phyloP scores from a whole-genome alignment of 179 eudicot genomes.

The Corrigiola litoralis region DNA sequence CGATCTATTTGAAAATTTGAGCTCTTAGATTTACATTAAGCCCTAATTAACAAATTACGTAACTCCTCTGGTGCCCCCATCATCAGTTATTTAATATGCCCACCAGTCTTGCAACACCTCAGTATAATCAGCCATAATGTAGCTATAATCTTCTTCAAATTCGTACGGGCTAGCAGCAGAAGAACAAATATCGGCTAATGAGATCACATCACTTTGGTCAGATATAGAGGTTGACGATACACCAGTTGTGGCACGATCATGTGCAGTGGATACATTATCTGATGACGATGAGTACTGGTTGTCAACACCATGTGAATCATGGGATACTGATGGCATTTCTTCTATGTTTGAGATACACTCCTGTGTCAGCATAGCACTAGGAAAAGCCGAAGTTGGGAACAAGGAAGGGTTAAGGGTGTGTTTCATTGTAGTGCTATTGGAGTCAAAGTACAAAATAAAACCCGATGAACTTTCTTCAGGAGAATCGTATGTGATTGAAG shows the following conservation, averaged over 20 bases:
- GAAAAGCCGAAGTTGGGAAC: not conserved
- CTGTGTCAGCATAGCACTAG: not conserved
- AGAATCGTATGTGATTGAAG: not conserved
- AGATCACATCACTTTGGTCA: constrained; percentile 30
- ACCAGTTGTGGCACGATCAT: constrained; percentile 11
- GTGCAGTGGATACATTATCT: not conserved
- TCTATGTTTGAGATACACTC: too few relatives aligned
- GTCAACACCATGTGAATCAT: too few relatives aligned
- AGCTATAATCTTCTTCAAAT: not conserved
- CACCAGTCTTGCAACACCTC: not conserved
- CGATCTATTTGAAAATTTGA: too few relatives aligned
- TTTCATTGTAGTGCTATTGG: not conserved
- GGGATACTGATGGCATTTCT: too few relatives aligned
- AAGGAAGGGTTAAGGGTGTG: constrained; percentile 5
- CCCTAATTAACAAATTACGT: too few relatives aligned
- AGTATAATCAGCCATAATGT: not conserved
- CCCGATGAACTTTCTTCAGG: constrained; percentile 6
- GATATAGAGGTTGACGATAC: constrained; percentile 12
- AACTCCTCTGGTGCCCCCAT: too few relatives aligned
- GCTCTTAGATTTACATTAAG: too few relatives aligned
- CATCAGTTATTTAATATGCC: not conserved
- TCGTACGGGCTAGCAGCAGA: not conserved
- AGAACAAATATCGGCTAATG: not conserved
- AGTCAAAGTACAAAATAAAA: constrained; percentile 31
- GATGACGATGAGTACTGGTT: constrained; percentile 10